Conservation (phyloP, 2,329 filamentous ascomycete genomes). For the Fusarium longipes region DNA sequence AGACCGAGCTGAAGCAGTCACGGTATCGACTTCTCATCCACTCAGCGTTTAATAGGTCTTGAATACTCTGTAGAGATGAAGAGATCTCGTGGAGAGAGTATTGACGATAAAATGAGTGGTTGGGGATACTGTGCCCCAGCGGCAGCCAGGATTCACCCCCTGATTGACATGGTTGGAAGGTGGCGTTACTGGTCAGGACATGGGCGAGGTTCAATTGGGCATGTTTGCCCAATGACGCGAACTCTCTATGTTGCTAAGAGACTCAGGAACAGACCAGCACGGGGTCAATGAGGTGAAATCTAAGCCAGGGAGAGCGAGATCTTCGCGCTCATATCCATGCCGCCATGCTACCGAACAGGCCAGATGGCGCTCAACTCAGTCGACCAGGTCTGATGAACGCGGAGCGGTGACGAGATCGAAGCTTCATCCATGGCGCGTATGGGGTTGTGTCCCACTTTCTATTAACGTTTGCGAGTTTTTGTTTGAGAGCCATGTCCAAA, state of each 20-base stretch:
- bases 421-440: slow-evolving; percentile 31
- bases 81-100: background rate
- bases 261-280: slow-evolving; percentile 32
- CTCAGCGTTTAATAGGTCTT: background rate
- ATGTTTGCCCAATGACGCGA: slow-evolving; percentile 24
- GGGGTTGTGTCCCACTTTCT: slow-evolving; percentile 31
- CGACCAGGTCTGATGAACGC: slow-evolving; percentile 29
- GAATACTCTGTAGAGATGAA: slow-evolving; percentile 4
- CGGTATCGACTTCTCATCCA: background rate
- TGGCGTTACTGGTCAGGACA: slow-evolving; percentile 41
- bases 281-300: slow-evolving; percentile 13
- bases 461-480: slow-evolving; percentile 20
- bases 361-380: slow-evolving; percentile 36
- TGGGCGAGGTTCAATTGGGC: slow-evolving; percentile 27
- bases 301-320: slow-evolving; percentile 22
- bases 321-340: slow-evolving; percentile 13
- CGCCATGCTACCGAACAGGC: slow-evolving; percentile 13
- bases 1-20: slow-evolving; percentile 21
- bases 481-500: slow-evolving; percentile 24
- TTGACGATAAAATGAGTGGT: slow-evolving; percentile 19
- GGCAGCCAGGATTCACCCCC: slow-evolving; percentile 28
- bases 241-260: slow-evolving; percentile 17
- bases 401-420: slow-evolving; percentile 37
- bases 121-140: slow-evolving; percentile 30
- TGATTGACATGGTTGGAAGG: slow-evolving; percentile 39